Evolutionary conservation across 768 basidiomycete genomes (phyloP), one percentile per base, ranked within the genome.

Genomic region (Myochromella boudieri): DNA sequence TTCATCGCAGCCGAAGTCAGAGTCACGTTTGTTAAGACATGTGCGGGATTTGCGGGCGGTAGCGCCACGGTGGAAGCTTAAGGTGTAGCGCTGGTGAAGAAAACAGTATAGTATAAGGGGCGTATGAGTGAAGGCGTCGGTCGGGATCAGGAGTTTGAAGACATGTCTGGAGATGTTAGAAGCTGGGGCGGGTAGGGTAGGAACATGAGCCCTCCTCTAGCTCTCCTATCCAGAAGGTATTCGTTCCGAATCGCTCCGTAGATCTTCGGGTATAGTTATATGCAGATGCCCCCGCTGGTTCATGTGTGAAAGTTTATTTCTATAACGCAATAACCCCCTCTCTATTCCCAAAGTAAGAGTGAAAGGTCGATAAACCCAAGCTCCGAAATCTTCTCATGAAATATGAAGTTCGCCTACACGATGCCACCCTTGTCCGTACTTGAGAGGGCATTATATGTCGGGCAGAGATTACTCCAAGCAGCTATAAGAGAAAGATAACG

Each of bases 121-220:
- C 65, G 71, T 77, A 8, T 69, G 72, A 53, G 74, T 78, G 29
- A 80, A 80, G 55, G 76, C 77, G 8, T 75, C 74, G 6, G 78
- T 71, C 7, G 77, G 77, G 4, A 72, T 80, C 14, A 57, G 72
- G 9, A 72, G 65, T 1, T 70, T 76, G 40, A 72, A 75, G 7
- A 65, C 67, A 39, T 77, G 74, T 52, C 22, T 68, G 40, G 70
- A 74, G 49, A 72, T 80, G 73, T 63, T 78, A 29, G 54, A 54
- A 24, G 73, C 76, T 18, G 76, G 77, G 2, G 76, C 77, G 4
- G 77, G 77, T 45, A 64, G 77, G 48, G 73, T 78, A 45, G 77
- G 77, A 65, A 76, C 75, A 76, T 80, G 55, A 47, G 76, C n/a
- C n/a, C n/a, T 69, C 17, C 22, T 17, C 15, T 28, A 33, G 2